Evolutionary conservation across 306 rosid genomes (phyloP).

Genomic region (Quillaja saponaria): DNA sequence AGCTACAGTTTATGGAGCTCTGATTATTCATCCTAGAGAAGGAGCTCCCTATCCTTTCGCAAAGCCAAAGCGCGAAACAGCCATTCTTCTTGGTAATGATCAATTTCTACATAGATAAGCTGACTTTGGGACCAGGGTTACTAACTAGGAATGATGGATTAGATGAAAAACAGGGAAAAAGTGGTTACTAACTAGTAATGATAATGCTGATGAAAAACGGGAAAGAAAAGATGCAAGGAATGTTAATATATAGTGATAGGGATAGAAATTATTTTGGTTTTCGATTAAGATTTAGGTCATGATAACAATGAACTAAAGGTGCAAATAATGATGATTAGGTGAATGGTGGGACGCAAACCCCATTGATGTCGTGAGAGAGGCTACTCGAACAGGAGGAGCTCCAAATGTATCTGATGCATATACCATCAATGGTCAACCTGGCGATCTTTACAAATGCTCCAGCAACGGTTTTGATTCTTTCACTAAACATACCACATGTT

Average conservation of each 20-base stretch:
- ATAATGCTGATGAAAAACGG: conserved; percentile 27
- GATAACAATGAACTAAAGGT: conserved; percentile 10
- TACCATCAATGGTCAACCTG: conserved; percentile 95
- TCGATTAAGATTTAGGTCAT: conserved; percentile 14
- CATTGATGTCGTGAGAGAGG: conserved; percentile 61
- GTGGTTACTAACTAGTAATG: neutral
- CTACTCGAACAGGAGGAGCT: conserved; percentile 70
- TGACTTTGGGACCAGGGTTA: no score
- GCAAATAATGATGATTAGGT: conserved; percentile 41
- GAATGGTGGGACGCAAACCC: conserved; percentile 99
- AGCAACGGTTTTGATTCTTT: conserved; percentile 47
- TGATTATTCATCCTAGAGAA: conserved; percentile 69
- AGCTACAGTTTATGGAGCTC: conserved; percentile 86
- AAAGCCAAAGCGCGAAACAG: conserved; percentile 61
- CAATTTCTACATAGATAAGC: neutral
- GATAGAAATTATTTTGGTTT: neutral
- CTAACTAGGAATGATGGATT: conserved; percentile 10
- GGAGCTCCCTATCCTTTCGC: conserved; percentile 76
- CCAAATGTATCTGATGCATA: conserved; percentile 83
- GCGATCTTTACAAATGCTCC: conserved; percentile 92
- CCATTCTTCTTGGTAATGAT: conserved; percentile 67
- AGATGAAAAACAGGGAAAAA: conserved; percentile 19
- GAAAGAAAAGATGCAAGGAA: neutral
- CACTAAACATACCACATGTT: conserved; percentile 12
- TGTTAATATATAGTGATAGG: neutral